Evolutionary conservation across 73 alveolate species (phyloP).

Genomic region (Stentor roeselii): DNA sequence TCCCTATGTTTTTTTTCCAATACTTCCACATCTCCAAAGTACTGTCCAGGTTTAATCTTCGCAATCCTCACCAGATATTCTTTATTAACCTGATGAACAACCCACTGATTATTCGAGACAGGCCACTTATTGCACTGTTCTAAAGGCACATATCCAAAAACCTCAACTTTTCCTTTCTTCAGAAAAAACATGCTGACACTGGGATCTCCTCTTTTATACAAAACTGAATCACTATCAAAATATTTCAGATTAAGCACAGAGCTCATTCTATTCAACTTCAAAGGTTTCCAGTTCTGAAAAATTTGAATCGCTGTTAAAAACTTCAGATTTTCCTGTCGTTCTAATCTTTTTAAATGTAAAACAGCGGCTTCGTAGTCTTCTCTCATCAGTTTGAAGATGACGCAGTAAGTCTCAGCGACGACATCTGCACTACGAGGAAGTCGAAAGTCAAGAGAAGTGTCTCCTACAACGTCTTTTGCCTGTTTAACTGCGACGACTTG

Average conservation of each 20-base stretch:
- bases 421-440: neutral
- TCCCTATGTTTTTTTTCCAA: neutral
- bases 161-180: neutral
- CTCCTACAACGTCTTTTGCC: conserved; percentile 11
- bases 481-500: neutral
- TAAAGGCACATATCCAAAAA: neutral
- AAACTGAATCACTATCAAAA: neutral
- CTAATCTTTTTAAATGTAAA: neutral
- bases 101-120: neutral
- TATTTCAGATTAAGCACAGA: neutral
- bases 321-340: neutral
- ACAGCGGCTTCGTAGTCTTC: neutral
- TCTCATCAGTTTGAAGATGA: neutral
- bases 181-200: neutral
- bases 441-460: neutral
- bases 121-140: conserved; percentile 13
- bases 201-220: neutral
- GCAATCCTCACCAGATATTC: neutral
- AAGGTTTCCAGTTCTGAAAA: neutral
- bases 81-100: neutral
- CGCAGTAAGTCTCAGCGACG: neutral
- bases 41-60: neutral
- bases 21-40: neutral
- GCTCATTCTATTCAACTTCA: neutral
- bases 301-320: neutral